Percentiles rank a stretch among this genome's conserved stretches.
These are phyloP conservation scores for Sugiyamaella marilandica DNA, from an alignment of 805 yeast species.

Conservation along the genomic window DNA sequence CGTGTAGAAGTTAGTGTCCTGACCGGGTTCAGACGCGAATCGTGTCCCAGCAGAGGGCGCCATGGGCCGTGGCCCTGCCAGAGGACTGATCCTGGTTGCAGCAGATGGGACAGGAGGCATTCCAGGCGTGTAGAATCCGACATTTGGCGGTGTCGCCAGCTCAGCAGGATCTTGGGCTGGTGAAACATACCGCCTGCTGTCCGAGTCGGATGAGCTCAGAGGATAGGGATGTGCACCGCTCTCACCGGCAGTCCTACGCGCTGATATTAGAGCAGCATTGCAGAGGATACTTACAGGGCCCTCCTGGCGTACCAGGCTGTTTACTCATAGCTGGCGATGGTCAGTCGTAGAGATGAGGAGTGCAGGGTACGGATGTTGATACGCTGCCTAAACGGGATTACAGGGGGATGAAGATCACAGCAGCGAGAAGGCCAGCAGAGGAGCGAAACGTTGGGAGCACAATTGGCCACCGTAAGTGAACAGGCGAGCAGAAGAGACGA, in stretches of 20 bases:
- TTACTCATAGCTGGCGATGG: background rate
- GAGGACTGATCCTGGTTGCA: background rate
- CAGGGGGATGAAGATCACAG: background rate
- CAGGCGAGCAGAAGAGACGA: too few species aligned
- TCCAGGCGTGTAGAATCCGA: background rate
- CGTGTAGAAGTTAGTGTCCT: background rate
- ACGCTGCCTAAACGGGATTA: background rate
- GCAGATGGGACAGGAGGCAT: background rate
- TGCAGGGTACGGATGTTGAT: constrained; percentile 1
- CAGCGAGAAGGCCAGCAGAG: too few species aligned
- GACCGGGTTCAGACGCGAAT: background rate
- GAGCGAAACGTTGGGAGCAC: too few species aligned
- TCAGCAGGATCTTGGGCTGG: background rate
- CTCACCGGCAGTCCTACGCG: background rate
- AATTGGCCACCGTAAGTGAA: too few species aligned
- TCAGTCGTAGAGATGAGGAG: background rate
- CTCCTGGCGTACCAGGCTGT: background rate
- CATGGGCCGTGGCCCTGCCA: background rate
- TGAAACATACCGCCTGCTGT: background rate
- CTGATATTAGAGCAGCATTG: background rate
- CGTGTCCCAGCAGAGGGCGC: background rate
- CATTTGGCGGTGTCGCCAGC: background rate
- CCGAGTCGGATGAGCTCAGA: background rate
- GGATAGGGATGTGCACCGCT: constrained; percentile 1
- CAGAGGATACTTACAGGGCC: background rate